phyloP scores from a whole-genome alignment of 805 yeast species.

The Ogataea polymorpha region DNA sequence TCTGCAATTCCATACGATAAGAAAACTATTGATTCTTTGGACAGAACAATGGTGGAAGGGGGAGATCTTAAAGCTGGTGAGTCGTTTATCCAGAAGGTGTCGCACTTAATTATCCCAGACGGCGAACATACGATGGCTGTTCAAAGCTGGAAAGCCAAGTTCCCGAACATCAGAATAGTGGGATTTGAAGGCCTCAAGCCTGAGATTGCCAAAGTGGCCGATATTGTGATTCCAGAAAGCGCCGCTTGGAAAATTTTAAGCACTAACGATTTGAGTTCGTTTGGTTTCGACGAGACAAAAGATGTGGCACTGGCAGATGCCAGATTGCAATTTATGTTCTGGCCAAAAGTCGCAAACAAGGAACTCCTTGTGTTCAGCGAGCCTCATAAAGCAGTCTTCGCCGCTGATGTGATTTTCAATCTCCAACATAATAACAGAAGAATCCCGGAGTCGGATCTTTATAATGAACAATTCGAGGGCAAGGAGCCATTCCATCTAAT shows the following conservation, averaged over 20 bases:
- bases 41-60: constrained; percentile 22
- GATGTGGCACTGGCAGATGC: constrained; percentile 33
- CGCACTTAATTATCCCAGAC: constrained; percentile 60
- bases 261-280: constrained; percentile 32
- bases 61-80: constrained; percentile 33
- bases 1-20: constrained; percentile 55
- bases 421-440: constrained; percentile 50
- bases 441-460: constrained; percentile 24
- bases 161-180: constrained; percentile 50
- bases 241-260: constrained; percentile 37
- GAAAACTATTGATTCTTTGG: constrained; percentile 40
- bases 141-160: constrained; percentile 44
- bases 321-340: constrained; percentile 51
- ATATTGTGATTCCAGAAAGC: constrained; percentile 36
- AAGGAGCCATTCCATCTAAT: constrained; percentile 43
- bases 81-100: constrained; percentile 36
- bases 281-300: constrained; percentile 30
- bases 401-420: constrained; percentile 62
- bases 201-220: constrained; percentile 38
- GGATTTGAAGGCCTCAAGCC: constrained; percentile 45
- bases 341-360: constrained; percentile 56
- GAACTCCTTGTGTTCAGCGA: constrained; percentile 54
- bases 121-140: constrained; percentile 65
- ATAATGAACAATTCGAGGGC: constrained; percentile 44
- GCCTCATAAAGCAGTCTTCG: constrained; percentile 45